Conservation (phyloP, 345 rosid genomes). For the Dipteronia sinensis region DNA sequence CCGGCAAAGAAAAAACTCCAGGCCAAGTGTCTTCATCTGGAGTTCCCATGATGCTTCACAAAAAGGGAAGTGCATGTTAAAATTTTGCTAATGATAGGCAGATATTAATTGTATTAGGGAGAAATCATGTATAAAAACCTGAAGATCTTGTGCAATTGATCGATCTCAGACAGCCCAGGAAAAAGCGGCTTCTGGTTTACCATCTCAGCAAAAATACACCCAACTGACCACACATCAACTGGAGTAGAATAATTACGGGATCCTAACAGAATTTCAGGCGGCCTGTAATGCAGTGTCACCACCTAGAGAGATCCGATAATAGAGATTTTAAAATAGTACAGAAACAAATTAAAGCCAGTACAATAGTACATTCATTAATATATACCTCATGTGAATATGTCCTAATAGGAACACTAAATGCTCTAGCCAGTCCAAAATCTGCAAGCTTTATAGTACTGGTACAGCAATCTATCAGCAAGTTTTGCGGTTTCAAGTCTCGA, state of each 20-base stretch:
- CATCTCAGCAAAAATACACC: conserved; percentile 28
- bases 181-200: conserved; percentile 3
- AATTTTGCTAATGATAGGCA: too few species aligned
- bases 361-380: conserved; percentile 13
- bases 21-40: background rate
- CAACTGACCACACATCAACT: conserved; percentile 23
- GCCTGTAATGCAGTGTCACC: background rate
- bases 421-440: conserved; percentile 96
- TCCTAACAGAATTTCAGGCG: conserved; percentile 22
- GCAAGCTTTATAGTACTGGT: conserved; percentile 92
- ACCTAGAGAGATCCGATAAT: background rate
- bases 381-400: conserved; percentile 90
- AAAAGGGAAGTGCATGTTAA: background rate
- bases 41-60: background rate
- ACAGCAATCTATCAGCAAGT: conserved; percentile 83
- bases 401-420: conserved; percentile 92
- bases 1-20: background rate
- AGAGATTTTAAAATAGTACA: too few species aligned
- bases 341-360: background rate
- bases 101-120: too few species aligned
- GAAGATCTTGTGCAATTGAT: background rate
- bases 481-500: conserved; percentile 97
- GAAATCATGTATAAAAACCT: background rate
- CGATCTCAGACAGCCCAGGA: background rate
- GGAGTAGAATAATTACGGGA: background rate